A percentile compares a stretch with the other conserved stretches of the same genome.
Evolutionary conservation across 305 asterid species (phyloP).

Genomic region (Petunia hybrid): DNA sequence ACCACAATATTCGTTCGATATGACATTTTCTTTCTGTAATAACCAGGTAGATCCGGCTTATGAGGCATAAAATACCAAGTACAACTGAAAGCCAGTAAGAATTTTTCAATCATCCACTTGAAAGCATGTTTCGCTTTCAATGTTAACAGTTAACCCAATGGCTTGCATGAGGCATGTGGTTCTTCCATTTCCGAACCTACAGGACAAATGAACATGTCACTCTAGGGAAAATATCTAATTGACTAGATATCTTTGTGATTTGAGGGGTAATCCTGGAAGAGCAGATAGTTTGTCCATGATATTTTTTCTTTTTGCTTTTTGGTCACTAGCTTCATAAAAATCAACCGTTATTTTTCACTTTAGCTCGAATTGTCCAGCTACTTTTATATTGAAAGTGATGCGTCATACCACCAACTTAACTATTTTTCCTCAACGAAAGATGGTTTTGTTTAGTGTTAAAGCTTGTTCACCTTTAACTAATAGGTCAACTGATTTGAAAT

Average conservation of each 20-base stretch:
- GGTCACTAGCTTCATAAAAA: background rate
- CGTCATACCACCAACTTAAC: background rate
- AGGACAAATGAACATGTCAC: background rate
- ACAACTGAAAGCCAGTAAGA: background rate
- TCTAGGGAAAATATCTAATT: background rate
- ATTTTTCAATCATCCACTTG: background rate
- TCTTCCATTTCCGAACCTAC: background rate
- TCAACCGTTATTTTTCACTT: background rate
- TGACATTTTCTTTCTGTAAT: background rate
- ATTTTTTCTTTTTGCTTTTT: background rate
- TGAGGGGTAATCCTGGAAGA: background rate
- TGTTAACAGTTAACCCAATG: background rate
- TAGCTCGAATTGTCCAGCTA: no score
- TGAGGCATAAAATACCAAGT: background rate
- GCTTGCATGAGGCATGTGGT: background rate
- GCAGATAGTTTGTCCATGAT: background rate
- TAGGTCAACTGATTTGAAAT: no score
- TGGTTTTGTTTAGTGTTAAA: background rate
- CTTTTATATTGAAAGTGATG: background rate
- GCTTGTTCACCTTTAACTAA: no score
- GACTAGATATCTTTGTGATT: background rate
- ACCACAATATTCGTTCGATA: background rate
- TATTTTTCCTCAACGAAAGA: background rate
- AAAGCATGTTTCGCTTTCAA: background rate
- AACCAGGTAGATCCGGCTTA: background rate